Conservation (phyloP, 78 protist species). For the Blattamonas nauphoetae region DNA sequence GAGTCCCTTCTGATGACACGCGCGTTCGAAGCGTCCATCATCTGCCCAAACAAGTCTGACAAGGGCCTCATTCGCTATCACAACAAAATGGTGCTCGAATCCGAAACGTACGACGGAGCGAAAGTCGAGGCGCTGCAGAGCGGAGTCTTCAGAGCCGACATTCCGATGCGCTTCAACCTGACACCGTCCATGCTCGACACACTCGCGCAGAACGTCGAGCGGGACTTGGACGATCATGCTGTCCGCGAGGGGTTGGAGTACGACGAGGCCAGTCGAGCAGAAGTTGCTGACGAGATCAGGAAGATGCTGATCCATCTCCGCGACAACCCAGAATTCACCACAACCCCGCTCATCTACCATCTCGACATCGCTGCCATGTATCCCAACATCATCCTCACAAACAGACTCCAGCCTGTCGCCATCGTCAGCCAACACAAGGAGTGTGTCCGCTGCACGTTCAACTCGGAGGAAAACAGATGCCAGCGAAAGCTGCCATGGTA, state of each 20-base stretch:
- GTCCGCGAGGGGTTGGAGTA: no score
- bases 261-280: background rate
- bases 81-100: conserved; percentile 80
- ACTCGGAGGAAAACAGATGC: conserved; percentile 40
- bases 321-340: conserved; percentile 52
- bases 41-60: conserved; percentile 86
- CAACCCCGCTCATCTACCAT: conserved; percentile 84
- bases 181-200: conserved; percentile 25
- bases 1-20: conserved; percentile 83
- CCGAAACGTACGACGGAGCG: conserved; percentile 96
- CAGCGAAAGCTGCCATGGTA: background rate
- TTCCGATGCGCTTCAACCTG: conserved; percentile 50
- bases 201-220: background rate
- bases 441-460: conserved; percentile 87
- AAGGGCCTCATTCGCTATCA: conserved; percentile 20
- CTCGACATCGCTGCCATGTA: conserved; percentile 99
- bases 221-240: no score
- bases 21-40: conserved; percentile 59
- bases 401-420: conserved; percentile 92
- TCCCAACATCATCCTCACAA: conserved; percentile 99
- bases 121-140: conserved; percentile 88
- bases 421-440: conserved; percentile 59
- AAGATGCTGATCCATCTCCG: conserved; percentile 38
- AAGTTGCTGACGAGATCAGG: conserved; percentile 32
- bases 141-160: conserved; percentile 43